A percentile compares a stretch with the other conserved stretches of the same genome.
Evolutionary conservation across 2,329 filamentous ascomycete genomes (phyloP).

Genomic region (Sclerotinia trifoliorum): DNA sequence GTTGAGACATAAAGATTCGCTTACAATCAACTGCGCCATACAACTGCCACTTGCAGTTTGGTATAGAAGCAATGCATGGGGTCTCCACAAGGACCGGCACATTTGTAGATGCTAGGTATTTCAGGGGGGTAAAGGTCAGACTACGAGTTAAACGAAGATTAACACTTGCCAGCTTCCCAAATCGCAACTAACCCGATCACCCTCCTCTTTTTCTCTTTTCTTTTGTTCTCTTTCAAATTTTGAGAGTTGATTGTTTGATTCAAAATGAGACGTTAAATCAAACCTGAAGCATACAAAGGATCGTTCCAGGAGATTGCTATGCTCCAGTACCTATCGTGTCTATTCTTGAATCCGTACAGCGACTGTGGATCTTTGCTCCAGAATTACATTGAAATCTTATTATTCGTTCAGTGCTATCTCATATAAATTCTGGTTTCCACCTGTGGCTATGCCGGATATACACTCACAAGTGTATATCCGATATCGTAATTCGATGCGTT

Average conservation of each 20-base stretch:
- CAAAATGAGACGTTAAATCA: too few species aligned
- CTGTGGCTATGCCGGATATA: neutral
- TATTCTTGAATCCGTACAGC: too few species aligned
- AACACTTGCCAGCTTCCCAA: too few species aligned
- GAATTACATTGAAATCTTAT: neutral
- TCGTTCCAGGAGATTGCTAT: too few species aligned
- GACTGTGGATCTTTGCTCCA: neutral
- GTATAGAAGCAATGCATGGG: neutral
- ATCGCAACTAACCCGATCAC: too few species aligned
- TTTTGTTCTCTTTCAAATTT: too few species aligned
- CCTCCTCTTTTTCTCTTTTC: too few species aligned
- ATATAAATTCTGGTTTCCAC: neutral
- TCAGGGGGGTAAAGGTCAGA: too few species aligned
- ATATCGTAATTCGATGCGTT: constrained; percentile 59
- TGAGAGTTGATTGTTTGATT: too few species aligned
- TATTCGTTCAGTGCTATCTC: neutral
- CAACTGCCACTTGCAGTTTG: neutral
- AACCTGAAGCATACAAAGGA: too few species aligned
- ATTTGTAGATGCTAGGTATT: constrained; percentile 3
- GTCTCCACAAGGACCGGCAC: neutral
- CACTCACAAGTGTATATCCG: constrained; percentile 39
- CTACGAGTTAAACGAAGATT: neutral
- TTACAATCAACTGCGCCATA: neutral
- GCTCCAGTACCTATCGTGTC: too few species aligned
- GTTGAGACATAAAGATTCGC: too few species aligned